Base-by-base conservation (phyloP, 495 filamentous ascomycete genomes). In the Terfezia claveryi region DNA sequence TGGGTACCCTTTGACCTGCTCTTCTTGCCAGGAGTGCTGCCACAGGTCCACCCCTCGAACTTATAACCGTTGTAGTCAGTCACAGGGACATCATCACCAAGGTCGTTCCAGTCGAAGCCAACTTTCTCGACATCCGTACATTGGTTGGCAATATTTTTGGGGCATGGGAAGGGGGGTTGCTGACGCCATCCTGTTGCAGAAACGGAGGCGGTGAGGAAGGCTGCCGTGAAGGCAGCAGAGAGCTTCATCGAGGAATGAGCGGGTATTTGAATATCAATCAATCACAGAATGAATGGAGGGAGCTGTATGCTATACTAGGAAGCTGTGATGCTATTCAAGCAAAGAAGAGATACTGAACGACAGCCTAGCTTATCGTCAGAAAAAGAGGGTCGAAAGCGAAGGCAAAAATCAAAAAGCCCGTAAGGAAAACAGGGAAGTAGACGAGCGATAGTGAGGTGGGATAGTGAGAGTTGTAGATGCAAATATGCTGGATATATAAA, bases 141-240 rank as follows among this genome's bases (percentile, higher is more conserved):
- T 52, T 80, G 67, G 69, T 92, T 89, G 70, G 85, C 69, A 62
- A 77, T 81, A 72, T 84, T 87, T 52, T 69, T 69, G 8, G 86
- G 85, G 70, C 73, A 81, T 51, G 71, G 69, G 70, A 79, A 93
- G 51, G 73, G 67, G 41, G 72, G 65, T 53, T 78, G 73, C 56
- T 74, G 70, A 62, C 69, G 67, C 76, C 83, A 88, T 32, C 27
- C 27, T 4, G 27, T 32, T 32, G 27, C 27, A 32, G 27, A 32
- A 32, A 32, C 27, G 64, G 23, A 46, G 23, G 14, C 54, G 23
- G 41, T 38, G 7, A 20, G 44, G 50, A 27, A 17, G 27, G 17
- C 17, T 14, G 50, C 23, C 64, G 71, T 59, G 69, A 76, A 73
- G 49, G 74, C 77, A 59, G 80, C 80, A 62, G 74, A 64, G 51